These are phyloP conservation scores for Mycosphaerelloides madeirae DNA, from an alignment of 2,329 filamentous ascomycete species.

Conservation along the genomic window DNA sequence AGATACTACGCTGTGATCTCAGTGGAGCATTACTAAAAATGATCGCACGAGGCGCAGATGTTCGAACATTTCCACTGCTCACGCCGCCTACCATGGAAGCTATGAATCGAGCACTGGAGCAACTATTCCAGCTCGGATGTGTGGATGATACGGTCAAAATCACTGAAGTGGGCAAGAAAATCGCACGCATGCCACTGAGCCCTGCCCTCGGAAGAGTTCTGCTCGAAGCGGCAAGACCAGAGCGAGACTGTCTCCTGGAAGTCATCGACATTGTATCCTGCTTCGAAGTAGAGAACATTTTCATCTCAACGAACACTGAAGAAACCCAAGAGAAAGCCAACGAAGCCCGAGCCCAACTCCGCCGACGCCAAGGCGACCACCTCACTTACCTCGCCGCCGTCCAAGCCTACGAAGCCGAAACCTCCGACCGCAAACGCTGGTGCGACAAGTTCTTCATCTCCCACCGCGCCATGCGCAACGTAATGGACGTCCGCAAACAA, in stretches of 20 bases:
- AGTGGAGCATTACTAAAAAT: constrained; percentile 83
- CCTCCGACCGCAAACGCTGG: constrained; percentile 57
- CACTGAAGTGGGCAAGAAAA: constrained; percentile 66
- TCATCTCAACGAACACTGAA: constrained; percentile 55
- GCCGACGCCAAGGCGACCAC: constrained; percentile 59
- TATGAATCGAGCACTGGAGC: constrained; percentile 74
- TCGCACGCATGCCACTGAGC: constrained; percentile 78
- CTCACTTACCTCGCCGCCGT: constrained; percentile 59
- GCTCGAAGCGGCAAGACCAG: constrained; percentile 67
- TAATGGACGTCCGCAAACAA: constrained; percentile 62
- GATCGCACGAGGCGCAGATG: constrained; percentile 82
- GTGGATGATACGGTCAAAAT: constrained; percentile 68
- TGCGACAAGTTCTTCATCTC: constrained; percentile 55
- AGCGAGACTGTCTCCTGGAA: constrained; percentile 70
- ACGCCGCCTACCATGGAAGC: constrained; percentile 73
- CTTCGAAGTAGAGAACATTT: constrained; percentile 61
- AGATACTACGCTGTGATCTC: constrained; percentile 87
- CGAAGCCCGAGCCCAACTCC: constrained; percentile 51
- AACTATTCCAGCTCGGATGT: constrained; percentile 73
- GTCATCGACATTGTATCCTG: constrained; percentile 76
- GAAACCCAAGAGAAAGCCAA: constrained; percentile 57
- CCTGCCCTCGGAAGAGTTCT: constrained; percentile 77
- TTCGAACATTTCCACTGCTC: constrained; percentile 78
- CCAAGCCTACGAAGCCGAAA: constrained; percentile 55
- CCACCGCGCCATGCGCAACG: constrained; percentile 61